phyloP scores from a whole-genome alignment of 192 early-diverging fungal species.

The Backusella luteola region DNA sequence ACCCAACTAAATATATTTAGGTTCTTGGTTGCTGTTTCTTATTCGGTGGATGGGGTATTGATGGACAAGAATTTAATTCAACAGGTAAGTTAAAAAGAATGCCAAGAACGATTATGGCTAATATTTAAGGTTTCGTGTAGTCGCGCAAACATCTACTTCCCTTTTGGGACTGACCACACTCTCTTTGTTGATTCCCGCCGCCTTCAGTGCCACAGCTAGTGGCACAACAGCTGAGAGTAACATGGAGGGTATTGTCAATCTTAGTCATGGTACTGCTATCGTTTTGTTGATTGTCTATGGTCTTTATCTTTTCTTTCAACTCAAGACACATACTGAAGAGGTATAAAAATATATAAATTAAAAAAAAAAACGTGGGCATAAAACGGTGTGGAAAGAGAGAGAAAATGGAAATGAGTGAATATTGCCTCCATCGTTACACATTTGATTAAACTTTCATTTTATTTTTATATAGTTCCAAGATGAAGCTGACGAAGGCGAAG shows the following conservation, averaged over 20 bases:
- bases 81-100: conserved; percentile 37
- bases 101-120: background rate
- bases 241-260: conserved; percentile 45
- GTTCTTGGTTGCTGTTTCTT: conserved; percentile 83
- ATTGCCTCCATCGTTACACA: background rate
- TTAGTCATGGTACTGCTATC: conserved; percentile 67
- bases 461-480: conserved; percentile 31
- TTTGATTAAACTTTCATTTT: background rate
- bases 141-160: conserved; percentile 68
- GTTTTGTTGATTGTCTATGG: conserved; percentile 67
- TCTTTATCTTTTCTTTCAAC: conserved; percentile 81
- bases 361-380: background rate
- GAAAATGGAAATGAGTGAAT: background rate
- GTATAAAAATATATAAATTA: conserved; percentile 10
- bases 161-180: conserved; percentile 63
- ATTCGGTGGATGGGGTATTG: conserved; percentile 68
- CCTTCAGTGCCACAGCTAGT: conserved; percentile 57
- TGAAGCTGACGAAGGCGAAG: conserved; percentile 52
- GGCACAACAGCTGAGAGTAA: conserved; percentile 39
- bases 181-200: conserved; percentile 70
- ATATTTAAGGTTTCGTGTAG: conserved; percentile 16
- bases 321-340: conserved; percentile 76
- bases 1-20: conserved; percentile 6
- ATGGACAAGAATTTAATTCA: conserved; percentile 63
- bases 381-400: background rate